phyloP scores from a whole-genome alignment of 768 basidiomycete genomes.

The Suillus tomentosus region DNA sequence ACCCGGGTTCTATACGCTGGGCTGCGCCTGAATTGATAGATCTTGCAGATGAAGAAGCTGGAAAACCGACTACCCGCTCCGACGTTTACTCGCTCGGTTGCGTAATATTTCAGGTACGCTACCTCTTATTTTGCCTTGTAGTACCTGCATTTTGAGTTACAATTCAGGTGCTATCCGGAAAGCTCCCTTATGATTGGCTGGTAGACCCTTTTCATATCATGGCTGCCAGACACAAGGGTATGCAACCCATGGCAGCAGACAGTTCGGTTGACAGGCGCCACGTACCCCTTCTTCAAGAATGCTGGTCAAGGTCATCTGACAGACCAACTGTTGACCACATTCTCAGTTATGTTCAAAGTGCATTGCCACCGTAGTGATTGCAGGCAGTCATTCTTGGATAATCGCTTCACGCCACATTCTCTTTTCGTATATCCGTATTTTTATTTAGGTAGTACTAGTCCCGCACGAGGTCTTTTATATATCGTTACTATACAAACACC shows the following conservation, averaged over 20 bases:
- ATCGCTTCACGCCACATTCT: background rate
- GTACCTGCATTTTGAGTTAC: background rate
- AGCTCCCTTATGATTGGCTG: conserved; percentile 12
- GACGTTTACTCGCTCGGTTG: conserved; percentile 15
- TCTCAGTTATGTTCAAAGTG: background rate
- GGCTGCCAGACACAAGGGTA: conserved; percentile 4
- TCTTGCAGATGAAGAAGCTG: background rate
- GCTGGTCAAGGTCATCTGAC: background rate
- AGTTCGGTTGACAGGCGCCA: background rate
- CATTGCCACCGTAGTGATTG: background rate
- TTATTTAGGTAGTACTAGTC: background rate
- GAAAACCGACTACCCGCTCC: background rate
- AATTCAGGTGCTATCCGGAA: conserved; percentile 13
- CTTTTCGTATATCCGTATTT: background rate
- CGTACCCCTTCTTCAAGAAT: conserved; percentile 1
- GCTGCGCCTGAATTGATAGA: conserved; percentile 14
- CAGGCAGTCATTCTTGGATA: background rate
- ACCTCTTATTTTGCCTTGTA: background rate
- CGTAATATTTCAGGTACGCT: conserved; percentile 12
- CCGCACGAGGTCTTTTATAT: background rate
- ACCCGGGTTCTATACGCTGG: conserved; percentile 14
- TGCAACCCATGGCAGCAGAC: background rate
- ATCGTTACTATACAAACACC: background rate
- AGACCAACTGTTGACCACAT: background rate
- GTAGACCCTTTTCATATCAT: conserved; percentile 6